These are phyloP conservation scores for Cystobasidium slooffiae DNA, from an alignment of 1,284 basidiomycete species.

Conservation along the genomic window DNA sequence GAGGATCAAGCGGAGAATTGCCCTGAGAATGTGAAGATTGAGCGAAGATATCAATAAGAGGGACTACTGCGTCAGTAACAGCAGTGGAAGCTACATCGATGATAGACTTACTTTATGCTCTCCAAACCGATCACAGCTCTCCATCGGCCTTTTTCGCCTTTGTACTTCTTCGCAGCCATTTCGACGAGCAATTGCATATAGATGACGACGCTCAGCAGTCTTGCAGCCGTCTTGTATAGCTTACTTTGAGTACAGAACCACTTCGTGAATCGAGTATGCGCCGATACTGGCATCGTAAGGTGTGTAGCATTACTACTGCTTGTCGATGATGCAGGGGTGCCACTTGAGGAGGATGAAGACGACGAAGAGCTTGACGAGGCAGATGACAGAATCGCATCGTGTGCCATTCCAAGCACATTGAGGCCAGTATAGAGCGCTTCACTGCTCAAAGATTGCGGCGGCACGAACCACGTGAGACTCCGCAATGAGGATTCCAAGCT, in stretches of 20 bases:
- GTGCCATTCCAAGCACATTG: conserved; percentile 59
- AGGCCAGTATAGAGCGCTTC: conserved; percentile 57
- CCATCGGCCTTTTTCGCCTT: conserved; percentile 54
- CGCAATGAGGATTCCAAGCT: conserved; percentile 52
- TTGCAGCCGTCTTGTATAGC: conserved; percentile 55
- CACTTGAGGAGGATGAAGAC: neutral
- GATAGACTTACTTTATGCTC: conserved; percentile 54
- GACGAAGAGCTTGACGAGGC: conserved; percentile 39
- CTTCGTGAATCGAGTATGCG: conserved; percentile 58
- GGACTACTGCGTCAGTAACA: neutral
- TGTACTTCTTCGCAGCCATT: conserved; percentile 56
- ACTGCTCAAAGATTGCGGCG: conserved; percentile 48
- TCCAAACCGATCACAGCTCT: conserved; percentile 58
- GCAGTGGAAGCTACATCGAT: neutral
- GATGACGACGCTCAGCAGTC: conserved; percentile 54
- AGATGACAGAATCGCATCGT: conserved; percentile 57
- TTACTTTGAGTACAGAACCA: conserved; percentile 54
- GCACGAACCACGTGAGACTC: conserved; percentile 54
- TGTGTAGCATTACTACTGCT: conserved; percentile 39
- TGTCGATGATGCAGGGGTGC: neutral
- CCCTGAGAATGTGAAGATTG: conserved; percentile 38
- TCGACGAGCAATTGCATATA: conserved; percentile 57
- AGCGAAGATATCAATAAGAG: neutral
- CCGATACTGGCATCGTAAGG: conserved; percentile 54
- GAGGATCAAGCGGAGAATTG: conserved; percentile 55